These are phyloP conservation scores for Penicillium hesseltinei DNA, from an alignment of 2,329 filamentous ascomycete genomes.

Conservation along the genomic window DNA sequence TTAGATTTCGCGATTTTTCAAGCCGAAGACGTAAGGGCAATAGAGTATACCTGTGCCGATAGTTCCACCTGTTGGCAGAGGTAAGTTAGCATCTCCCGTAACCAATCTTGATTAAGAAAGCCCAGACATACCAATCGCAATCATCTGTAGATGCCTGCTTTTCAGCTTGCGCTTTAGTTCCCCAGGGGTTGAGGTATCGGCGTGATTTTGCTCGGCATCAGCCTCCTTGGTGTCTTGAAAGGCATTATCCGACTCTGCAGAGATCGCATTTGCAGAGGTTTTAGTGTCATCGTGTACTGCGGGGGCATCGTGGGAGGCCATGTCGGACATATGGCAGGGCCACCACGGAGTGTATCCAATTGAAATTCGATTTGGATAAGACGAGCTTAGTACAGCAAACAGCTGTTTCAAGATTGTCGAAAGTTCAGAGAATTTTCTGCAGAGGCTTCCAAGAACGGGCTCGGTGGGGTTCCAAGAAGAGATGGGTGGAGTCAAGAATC, in stretches of 20 bases:
- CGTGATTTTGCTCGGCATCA: conserved; percentile 21
- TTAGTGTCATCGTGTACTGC: background rate
- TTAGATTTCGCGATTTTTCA: conserved; percentile 5
- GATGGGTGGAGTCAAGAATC: conserved; percentile 13
- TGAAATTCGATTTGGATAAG: background rate
- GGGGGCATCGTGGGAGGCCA: conserved; percentile 13
- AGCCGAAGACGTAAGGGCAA: background rate
- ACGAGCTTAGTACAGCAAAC: background rate
- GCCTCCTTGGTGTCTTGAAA: conserved; percentile 15
- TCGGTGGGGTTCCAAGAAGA: conserved; percentile 7
- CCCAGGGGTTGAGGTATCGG: conserved; percentile 9
- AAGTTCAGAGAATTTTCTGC: conserved; percentile 13
- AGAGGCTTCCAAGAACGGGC: conserved; percentile 3
- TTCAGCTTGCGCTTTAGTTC: conserved; percentile 26
- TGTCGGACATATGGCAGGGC: conserved; percentile 5
- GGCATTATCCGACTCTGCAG: conserved; percentile 11
- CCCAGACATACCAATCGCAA: conserved; percentile 21
- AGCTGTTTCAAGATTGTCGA: background rate
- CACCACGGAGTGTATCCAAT: background rate
- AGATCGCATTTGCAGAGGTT: background rate
- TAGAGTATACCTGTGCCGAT: conserved; percentile 24
- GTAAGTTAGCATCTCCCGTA: conserved; percentile 7
- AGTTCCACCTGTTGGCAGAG: conserved; percentile 17
- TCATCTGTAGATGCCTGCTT: conserved; percentile 27
- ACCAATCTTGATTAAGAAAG: background rate